Evolutionary conservation across 2,329 filamentous ascomycete species (phyloP).

Genomic region (Cladosporium austrohemisphaericum): DNA sequence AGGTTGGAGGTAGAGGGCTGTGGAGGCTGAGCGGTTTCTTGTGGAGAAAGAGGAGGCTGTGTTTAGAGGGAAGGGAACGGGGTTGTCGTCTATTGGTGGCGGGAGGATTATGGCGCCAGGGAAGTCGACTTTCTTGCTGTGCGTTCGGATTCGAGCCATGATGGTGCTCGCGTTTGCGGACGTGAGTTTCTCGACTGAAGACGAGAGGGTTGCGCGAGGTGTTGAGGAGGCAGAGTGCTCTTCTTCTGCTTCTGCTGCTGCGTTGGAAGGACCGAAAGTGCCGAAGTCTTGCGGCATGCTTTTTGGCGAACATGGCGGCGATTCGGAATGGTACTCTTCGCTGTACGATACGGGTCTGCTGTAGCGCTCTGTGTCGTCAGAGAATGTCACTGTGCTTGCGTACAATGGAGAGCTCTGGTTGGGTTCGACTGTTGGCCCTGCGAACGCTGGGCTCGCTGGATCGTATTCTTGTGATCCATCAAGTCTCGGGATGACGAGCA

Average conservation of each 20-base stretch:
- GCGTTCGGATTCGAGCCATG: slow-evolving; percentile 20
- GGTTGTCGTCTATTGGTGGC: slow-evolving; percentile 16
- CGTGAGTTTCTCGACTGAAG: slow-evolving; percentile 24
- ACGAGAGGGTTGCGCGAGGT: background rate
- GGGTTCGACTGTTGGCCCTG: slow-evolving; percentile 11
- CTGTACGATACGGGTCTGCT: slow-evolving; percentile 20
- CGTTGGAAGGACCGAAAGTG: slow-evolving; percentile 15
- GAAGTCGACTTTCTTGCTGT: slow-evolving; percentile 19
- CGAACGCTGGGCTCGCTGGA: slow-evolving; percentile 25
- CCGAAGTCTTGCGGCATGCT: slow-evolving; percentile 24
- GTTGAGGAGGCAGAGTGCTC: background rate
- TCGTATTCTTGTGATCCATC: slow-evolving; percentile 27
- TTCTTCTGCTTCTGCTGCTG: slow-evolving; percentile 9
- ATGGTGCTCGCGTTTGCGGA: slow-evolving; percentile 34
- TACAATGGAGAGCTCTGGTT: slow-evolving; percentile 19
- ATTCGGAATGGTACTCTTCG: slow-evolving; percentile 22
- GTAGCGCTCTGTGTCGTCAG: slow-evolving; percentile 2
- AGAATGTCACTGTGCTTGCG: slow-evolving; percentile 12
- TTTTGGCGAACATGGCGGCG: slow-evolving; percentile 40
- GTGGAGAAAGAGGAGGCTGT: no score
- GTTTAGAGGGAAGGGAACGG: slow-evolving; percentile 12
- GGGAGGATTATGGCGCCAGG: slow-evolving; percentile 27
- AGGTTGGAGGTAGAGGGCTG: slow-evolving; percentile 11
- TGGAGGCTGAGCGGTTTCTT: slow-evolving; percentile 12
- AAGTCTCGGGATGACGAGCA: slow-evolving; percentile 20